Evolutionary conservation across 2,329 filamentous ascomycete genomes (phyloP).

Genomic region (Neofusicoccum sp.): DNA sequence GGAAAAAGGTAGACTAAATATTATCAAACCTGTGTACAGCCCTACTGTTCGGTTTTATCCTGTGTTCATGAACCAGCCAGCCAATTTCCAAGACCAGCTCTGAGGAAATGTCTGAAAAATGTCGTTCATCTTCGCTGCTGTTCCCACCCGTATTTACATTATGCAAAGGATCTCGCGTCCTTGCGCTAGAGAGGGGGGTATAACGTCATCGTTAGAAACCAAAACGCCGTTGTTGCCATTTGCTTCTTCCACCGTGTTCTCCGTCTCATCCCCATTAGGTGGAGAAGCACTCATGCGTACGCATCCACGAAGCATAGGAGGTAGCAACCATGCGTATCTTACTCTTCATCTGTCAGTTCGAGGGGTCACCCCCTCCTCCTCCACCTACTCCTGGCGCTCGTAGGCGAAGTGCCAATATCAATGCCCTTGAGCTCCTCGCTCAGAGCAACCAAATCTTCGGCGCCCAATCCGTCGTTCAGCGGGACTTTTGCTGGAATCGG

Average conservation of each 20-base stretch:
- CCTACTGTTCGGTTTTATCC: not conserved
- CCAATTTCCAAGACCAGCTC: not conserved
- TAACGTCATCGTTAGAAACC: not conserved
- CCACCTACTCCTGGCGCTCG: constrained; percentile 5
- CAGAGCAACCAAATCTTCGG: constrained; percentile 56
- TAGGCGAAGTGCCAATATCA: constrained; percentile 40
- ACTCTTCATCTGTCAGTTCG: not conserved
- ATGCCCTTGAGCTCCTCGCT: constrained; percentile 66
- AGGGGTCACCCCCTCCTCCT: constrained; percentile 8
- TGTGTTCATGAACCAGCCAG: not conserved
- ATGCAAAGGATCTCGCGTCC: not conserved
- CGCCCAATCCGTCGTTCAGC: constrained; percentile 47
- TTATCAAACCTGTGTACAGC: constrained; percentile 8
- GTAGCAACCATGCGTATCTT: not conserved
- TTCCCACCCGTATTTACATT: constrained; percentile 9
- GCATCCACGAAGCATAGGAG: not conserved
- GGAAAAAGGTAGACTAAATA: constrained; percentile 2
- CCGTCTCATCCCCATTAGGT: constrained; percentile 3
- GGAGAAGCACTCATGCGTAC: not conserved
- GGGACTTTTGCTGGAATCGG: constrained; percentile 71
- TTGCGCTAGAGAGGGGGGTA: constrained; percentile 6
- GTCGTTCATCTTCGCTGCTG: not conserved
- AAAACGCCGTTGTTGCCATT: not conserved
- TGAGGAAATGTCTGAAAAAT: not conserved
- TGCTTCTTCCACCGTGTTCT: not conserved